Percentiles rank a stretch among this genome's conserved stretches.
Conservation (phyloP, 2,329 filamentous ascomycete species). For the Botrytis cinerea region DNA sequence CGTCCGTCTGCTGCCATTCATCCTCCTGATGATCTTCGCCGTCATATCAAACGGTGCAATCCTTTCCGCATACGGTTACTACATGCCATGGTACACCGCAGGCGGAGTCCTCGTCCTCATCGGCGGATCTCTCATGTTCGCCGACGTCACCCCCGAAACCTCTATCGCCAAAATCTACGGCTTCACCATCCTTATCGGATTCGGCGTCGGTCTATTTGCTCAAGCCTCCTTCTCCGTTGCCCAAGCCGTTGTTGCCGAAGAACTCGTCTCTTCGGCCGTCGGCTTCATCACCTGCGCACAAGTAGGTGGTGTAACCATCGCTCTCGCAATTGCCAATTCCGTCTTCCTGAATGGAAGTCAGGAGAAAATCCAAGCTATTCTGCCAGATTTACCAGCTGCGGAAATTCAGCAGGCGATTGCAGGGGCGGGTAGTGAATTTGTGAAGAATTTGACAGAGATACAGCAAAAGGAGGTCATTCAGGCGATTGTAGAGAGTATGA, state of each 20-base stretch:
- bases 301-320: slow-evolving; percentile 43
- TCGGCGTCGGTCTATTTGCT: slow-evolving; percentile 41
- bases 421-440: slow-evolving; percentile 34
- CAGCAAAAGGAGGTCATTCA: slow-evolving; percentile 20
- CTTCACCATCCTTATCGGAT: slow-evolving; percentile 43
- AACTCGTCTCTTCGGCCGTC: slow-evolving; percentile 42
- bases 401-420: slow-evolving; percentile 41
- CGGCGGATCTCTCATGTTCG: slow-evolving; percentile 41
- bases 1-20: slow-evolving; percentile 44
- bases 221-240: slow-evolving; percentile 10
- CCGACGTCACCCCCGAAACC: slow-evolving; percentile 37
- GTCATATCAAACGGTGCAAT: slow-evolving; percentile 42
- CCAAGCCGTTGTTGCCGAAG: slow-evolving; percentile 25
- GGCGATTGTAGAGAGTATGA: slow-evolving; percentile 38
- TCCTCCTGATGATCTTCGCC: slow-evolving; percentile 43
- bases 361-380: slow-evolving; percentile 36
- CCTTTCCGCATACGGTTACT: slow-evolving; percentile 44
- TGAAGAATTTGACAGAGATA: slow-evolving; percentile 28
- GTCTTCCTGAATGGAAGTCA: slow-evolving; percentile 45
- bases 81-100: slow-evolving; percentile 45
- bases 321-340: slow-evolving; percentile 44
- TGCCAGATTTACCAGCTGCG: slow-evolving; percentile 36
- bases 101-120: slow-evolving; percentile 40
- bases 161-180: slow-evolving; percentile 37
- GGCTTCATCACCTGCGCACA: slow-evolving; percentile 46